Evolutionary conservation across 2,329 filamentous ascomycete genomes (phyloP).

Genomic region (Ilyonectria mors-panacis): DNA sequence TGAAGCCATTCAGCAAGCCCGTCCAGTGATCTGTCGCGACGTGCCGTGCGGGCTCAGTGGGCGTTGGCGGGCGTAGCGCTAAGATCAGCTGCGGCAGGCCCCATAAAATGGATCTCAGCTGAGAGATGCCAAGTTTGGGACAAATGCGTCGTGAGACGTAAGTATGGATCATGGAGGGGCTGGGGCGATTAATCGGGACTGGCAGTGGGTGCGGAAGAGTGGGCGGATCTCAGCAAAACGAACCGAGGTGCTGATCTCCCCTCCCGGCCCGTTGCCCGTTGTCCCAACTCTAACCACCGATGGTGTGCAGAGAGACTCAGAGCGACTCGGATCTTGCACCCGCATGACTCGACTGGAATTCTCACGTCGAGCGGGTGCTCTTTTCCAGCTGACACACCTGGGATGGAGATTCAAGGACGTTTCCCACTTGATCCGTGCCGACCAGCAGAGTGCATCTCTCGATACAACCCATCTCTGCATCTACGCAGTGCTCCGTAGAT

Average conservation of each 20-base stretch:
- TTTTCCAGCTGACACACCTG: neutral
- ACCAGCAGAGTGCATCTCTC: neutral
- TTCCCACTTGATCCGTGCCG: neutral
- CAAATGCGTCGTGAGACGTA: slow-evolving; percentile 13
- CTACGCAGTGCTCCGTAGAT: no score
- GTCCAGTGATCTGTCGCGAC: neutral
- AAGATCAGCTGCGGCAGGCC: slow-evolving; percentile 7
- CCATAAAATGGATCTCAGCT: neutral
- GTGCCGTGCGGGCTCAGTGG: slow-evolving; percentile 1
- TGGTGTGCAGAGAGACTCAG: neutral
- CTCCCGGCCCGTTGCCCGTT: slow-evolving; percentile 16
- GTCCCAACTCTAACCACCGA: slow-evolving; percentile 26
- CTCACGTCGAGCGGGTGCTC: neutral
- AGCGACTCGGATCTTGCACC: neutral
- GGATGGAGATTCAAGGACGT: neutral
- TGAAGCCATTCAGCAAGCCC: neutral
- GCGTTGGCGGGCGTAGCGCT: slow-evolving; percentile 14
- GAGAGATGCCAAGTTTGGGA: slow-evolving; percentile 1
- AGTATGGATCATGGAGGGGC: neutral
- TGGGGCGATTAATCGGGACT: neutral
- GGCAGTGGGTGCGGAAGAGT: neutral
- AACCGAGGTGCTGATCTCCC: slow-evolving; percentile 1
- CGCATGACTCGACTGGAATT: slow-evolving; percentile 25
- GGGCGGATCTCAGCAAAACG: neutral
- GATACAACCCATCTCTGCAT: no score